A percentile compares a stretch with the other conserved stretches of the same genome.
Conservation (phyloP, 257 asterid genomes). For the Catharanthus roseus region DNA sequence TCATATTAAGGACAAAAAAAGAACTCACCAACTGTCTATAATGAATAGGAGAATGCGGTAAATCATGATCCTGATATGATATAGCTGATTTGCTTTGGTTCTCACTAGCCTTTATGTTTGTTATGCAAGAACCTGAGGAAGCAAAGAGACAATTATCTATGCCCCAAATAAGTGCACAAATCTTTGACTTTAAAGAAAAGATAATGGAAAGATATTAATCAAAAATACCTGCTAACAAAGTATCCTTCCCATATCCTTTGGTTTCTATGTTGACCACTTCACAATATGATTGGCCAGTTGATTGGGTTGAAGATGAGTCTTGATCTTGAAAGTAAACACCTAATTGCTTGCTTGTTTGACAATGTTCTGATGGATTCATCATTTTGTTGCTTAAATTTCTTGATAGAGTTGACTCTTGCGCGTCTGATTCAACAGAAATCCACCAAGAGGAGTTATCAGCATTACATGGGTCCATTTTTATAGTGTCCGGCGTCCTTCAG, state of each 20-base stretch:
- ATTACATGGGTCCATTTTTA: conserved; percentile 6
- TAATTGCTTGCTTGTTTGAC: conserved; percentile 9
- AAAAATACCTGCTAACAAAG: conserved; percentile 16
- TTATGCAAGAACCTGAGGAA: conserved; percentile 14
- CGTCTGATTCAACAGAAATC: conserved; percentile 12
- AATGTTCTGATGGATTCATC: conserved; percentile 3
- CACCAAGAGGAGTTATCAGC: conserved; percentile 18
- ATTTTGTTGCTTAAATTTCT: conserved; percentile 17
- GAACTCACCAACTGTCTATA: conserved; percentile 20
- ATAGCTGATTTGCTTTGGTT: conserved; percentile 21
- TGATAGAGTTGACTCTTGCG: conserved; percentile 15
- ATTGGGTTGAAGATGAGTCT: conserved; percentile 27
- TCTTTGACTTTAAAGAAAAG: no score
- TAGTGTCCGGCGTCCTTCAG: conserved; percentile 15
- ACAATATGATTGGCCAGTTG: conserved; percentile 24
- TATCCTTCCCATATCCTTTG: conserved; percentile 10
- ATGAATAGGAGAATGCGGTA: conserved; percentile 11
- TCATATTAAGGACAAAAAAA: not conserved
- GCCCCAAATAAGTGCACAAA: not conserved
- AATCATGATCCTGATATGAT: conserved; percentile 21
- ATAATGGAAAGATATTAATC: not conserved
- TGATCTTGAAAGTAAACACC: conserved; percentile 22
- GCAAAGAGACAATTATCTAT: conserved; percentile 5
- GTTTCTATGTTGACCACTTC: conserved; percentile 18
- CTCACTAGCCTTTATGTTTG: conserved; percentile 18